Evolutionary conservation across 1,284 basidiomycete species (phyloP).

Genomic region (Pseudozyma sp.): DNA sequence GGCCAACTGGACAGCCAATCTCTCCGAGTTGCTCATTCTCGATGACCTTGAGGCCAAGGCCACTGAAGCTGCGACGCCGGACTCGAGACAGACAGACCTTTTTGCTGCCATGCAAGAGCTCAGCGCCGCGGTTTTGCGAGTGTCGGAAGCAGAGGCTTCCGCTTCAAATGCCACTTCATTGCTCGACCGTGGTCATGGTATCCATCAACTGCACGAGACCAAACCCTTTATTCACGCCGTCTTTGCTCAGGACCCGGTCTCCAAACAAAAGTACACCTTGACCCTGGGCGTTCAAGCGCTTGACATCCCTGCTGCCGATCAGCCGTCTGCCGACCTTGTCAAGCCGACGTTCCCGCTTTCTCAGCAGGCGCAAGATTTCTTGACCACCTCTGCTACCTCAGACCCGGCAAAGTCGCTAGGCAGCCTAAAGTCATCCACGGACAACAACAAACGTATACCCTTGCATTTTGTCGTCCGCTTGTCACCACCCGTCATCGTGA

Average conservation of each 20-base stretch:
- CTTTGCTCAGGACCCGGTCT: slow-evolving; percentile 30
- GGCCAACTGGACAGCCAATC: slow-evolving; percentile 30
- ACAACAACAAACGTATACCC: slow-evolving; percentile 17
- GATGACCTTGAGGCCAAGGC: slow-evolving; percentile 36
- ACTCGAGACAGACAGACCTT: slow-evolving; percentile 22
- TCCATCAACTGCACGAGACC: slow-evolving; percentile 22
- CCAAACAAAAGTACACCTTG: slow-evolving; percentile 29
- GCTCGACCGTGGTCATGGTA: slow-evolving; percentile 39
- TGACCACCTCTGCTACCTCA: neutral
- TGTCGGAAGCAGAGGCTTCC: slow-evolving; percentile 30
- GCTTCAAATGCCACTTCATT: slow-evolving; percentile 4
- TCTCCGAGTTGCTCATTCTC: slow-evolving; percentile 30
- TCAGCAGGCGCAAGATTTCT: slow-evolving; percentile 15
- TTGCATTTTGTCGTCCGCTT: slow-evolving; percentile 36
- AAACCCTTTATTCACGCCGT: slow-evolving; percentile 32
- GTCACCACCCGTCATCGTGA: slow-evolving; percentile 43
- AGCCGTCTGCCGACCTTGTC: neutral
- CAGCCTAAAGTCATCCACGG: slow-evolving; percentile 12
- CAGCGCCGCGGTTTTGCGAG: slow-evolving; percentile 7
- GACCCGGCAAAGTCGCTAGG: slow-evolving; percentile 21
- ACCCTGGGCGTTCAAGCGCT: slow-evolving; percentile 33
- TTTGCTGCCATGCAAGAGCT: slow-evolving; percentile 47
- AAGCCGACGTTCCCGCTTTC: slow-evolving; percentile 32
- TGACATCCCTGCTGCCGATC: slow-evolving; percentile 25
- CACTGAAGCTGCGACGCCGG: slow-evolving; percentile 11